Conservation (phyloP, 345 rosid genomes). For the Hypericum androsaemum region DNA sequence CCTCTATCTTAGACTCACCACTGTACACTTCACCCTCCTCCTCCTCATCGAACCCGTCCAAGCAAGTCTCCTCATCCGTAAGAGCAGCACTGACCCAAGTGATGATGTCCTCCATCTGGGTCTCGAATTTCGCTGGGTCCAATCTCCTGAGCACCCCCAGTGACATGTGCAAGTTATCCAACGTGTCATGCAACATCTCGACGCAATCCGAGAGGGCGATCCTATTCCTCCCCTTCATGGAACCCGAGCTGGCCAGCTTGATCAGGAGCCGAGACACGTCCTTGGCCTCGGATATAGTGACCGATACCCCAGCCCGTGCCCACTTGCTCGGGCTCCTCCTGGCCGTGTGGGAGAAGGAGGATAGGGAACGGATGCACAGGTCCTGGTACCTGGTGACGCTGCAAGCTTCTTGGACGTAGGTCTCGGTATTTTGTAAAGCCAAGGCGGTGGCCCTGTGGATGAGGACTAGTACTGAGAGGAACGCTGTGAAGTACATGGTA, state of each 20-base stretch:
- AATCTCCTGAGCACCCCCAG: conserved; percentile 45
- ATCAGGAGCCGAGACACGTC: conserved; percentile 19
- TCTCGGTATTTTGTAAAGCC: background rate
- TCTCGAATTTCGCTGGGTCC: conserved; percentile 31
- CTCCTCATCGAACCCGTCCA: conserved; percentile 54
- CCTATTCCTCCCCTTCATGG: conserved; percentile 29
- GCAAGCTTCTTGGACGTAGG: conserved; percentile 60
- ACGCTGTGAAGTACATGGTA: background rate
- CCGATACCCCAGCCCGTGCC: conserved; percentile 85
- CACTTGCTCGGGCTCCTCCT: conserved; percentile 57
- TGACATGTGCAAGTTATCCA: conserved; percentile 57
- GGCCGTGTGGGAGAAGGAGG: conserved; percentile 51
- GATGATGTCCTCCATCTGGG: conserved; percentile 49
- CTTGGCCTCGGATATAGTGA: conserved; percentile 49
- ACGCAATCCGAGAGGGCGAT: conserved; percentile 62
- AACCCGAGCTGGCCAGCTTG: conserved; percentile 16
- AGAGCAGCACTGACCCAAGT: conserved; percentile 71
- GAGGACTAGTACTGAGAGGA: conserved; percentile 13
- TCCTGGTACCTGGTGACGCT: conserved; percentile 54
- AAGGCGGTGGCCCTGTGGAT: no score
- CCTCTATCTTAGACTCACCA: conserved; percentile 14
- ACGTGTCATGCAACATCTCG: conserved; percentile 40
- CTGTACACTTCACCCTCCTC: background rate
- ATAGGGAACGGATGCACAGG: conserved; percentile 49
- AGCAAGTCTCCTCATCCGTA: conserved; percentile 63